A percentile compares a stretch with the other conserved stretches of the same genome.
phyloP scores from a whole-genome alignment of 225 moss, liverwort and hornwort species.

The Asterella californica region DNA sequence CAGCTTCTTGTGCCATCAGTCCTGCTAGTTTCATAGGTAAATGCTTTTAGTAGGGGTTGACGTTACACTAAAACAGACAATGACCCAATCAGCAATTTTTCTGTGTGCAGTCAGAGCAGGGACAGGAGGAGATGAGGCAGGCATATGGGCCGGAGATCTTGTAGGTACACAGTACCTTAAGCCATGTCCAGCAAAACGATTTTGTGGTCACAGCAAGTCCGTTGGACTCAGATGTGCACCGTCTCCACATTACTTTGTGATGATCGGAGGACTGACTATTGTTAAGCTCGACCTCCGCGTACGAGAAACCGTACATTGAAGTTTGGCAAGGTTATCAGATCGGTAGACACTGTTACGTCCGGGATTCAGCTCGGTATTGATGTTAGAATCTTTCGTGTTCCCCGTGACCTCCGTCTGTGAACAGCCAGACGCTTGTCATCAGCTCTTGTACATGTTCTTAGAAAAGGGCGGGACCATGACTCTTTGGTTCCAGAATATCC shows the following conservation, averaged over 20 bases:
- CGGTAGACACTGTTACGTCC: too few species aligned
- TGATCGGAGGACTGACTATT: not conserved
- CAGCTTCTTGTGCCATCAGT: not conserved
- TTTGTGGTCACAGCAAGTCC: not conserved
- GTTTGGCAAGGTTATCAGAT: not conserved
- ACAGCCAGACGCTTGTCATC: too few species aligned
- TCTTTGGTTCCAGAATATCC: too few species aligned
- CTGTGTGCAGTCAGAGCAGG: slow-evolving; percentile 81
- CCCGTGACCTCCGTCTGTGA: too few species aligned
- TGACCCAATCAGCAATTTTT: not conserved
- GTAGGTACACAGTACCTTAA: slow-evolving; percentile 68
- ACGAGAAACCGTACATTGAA: not conserved
- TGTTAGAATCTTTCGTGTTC: too few species aligned
- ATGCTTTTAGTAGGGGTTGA: not conserved
- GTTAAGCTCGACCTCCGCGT: not conserved
- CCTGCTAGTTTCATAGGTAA: not conserved
- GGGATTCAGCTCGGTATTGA: too few species aligned
- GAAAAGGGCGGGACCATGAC: too few species aligned
- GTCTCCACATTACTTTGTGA: not conserved
- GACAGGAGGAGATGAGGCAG: slow-evolving; percentile 98
- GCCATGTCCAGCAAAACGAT: slow-evolving; percentile 19
- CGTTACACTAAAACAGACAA: not conserved
- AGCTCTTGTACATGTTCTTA: too few species aligned
- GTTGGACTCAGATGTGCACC: not conserved
- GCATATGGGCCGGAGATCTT: slow-evolving; percentile 99